Evolutionary conservation across 2,329 filamentous ascomycete genomes (phyloP), one percentile per base, ranked within the genome.

Genomic region (Trichoderma atroviride): DNA sequence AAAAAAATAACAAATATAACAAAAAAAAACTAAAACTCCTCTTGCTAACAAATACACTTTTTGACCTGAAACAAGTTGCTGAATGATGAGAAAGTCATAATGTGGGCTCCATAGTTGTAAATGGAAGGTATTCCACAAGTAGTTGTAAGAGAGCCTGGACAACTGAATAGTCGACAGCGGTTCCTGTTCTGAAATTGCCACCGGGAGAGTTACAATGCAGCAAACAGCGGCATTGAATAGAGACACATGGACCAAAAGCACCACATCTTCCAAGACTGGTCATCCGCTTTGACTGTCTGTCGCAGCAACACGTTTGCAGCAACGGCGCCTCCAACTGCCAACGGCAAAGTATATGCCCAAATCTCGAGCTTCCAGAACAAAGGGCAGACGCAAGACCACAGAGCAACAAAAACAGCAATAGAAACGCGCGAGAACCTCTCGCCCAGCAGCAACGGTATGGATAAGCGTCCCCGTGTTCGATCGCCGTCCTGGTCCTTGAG

Each of bases 401-500:
- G 29, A 24, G 40, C 27, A n/a, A 69, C 37, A 27, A 35, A 35
- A 33, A 71, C 22, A 5, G 71, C 69, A 22, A 71, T 60, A 14
- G 62, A 69, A 13, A 61, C 22, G 22, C 71, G 69, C 14, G 69
- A 64, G 14, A 61, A 35, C 6, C 14, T 9, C 3, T 72, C 67
- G 3, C 71, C 70, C 11, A 71, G 35, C 10, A 70, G 35, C 50
- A 72, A 47, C 13, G 70, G 70, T 14, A 71, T 29, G 6, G 74
- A 74, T 50, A 66, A 33, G 4, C 73, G 66, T 22, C 68, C 70
- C 14, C 71, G 68, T 9, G 55, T 43, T 29, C 43, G 29, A 50
- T 75, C 73, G 1, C 74, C 74, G 35, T 64, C 71, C 57, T 71
- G 58, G 43, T 75, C 74, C 24, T 71, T 70, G 47, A 75, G 47